A percentile compares a stretch with the other conserved stretches of the same genome.
These are phyloP conservation scores for Leishmania guyanensis DNA, from an alignment of 208 protist species.

Conservation along the genomic window DNA sequence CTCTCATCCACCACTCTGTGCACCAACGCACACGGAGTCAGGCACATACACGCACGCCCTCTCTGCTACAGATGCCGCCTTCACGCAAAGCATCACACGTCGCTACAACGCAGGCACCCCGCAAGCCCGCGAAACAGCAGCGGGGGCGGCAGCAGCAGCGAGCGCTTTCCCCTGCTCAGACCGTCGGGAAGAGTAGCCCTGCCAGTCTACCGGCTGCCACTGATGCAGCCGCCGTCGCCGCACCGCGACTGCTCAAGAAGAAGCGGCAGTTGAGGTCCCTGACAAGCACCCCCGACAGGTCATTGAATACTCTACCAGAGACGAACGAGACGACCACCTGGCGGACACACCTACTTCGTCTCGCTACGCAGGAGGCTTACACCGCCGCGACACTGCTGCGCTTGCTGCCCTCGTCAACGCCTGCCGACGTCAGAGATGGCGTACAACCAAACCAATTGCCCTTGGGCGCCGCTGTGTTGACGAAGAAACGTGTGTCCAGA, in stretches of 20 bases:
- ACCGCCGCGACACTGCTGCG: conserved; percentile 16
- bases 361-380: conserved; percentile 18
- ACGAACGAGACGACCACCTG: background rate
- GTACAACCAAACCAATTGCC: background rate
- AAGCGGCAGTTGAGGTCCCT: background rate
- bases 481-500: background rate
- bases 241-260: background rate
- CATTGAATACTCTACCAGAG: background rate
- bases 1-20: background rate
- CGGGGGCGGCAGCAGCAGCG: background rate
- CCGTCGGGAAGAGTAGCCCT: background rate
- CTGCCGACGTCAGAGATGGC: background rate
- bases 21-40: background rate
- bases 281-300: background rate
- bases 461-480: background rate
- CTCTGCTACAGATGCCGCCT: background rate
- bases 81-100: background rate
- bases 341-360: conserved; percentile 14
- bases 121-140: background rate
- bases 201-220: background rate
- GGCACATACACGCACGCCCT: background rate
- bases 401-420: background rate
- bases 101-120: background rate
- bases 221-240: background rate
- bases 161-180: background rate